Evolutionary conservation across 768 basidiomycete genomes (phyloP).

Genomic region (Rhizopogon vesiculosus): DNA sequence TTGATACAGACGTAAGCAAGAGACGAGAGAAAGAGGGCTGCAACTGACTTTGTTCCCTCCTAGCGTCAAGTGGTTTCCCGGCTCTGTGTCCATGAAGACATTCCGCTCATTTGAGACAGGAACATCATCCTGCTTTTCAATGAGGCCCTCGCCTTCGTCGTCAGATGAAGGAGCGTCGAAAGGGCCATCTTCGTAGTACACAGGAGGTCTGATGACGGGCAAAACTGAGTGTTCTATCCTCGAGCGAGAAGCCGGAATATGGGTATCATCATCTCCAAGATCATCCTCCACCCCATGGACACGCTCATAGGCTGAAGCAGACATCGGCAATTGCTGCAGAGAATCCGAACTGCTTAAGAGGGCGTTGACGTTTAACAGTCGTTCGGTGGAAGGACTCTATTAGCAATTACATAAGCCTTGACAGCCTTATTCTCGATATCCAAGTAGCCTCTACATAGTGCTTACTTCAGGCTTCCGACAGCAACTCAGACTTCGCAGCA

Average conservation of each 20-base stretch:
- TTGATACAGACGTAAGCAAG: not conserved
- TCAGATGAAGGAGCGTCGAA: slow-evolving; percentile 81
- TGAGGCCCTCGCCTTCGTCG: slow-evolving; percentile 53
- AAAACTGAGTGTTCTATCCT: slow-evolving; percentile 7
- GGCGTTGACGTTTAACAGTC: no score
- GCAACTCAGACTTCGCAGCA: not conserved
- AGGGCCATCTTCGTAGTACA: slow-evolving; percentile 72
- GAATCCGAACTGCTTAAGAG: no score
- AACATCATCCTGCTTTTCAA: slow-evolving; percentile 39
- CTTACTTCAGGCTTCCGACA: no score
- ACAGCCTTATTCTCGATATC: no score
- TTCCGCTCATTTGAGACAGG: slow-evolving; percentile 9
- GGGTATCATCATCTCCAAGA: slow-evolving; percentile 4
- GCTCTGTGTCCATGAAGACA: slow-evolving; percentile 18
- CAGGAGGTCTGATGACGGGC: slow-evolving; percentile 20
- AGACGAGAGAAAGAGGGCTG: not conserved
- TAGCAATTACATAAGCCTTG: not conserved
- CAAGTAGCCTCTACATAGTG: no score
- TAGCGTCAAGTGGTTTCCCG: slow-evolving; percentile 28
- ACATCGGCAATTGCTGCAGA: slow-evolving; percentile 14
- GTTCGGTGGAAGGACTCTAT: no score
- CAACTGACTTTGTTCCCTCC: slow-evolving; percentile 33
- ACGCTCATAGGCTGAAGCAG: slow-evolving; percentile 23
- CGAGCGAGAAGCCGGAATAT: not conserved
- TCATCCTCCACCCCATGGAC: slow-evolving; percentile 24